These are phyloP conservation scores for Talaromyces amestolkiae DNA, from an alignment of 2,329 filamentous ascomycete genomes.

Conservation along the genomic window DNA sequence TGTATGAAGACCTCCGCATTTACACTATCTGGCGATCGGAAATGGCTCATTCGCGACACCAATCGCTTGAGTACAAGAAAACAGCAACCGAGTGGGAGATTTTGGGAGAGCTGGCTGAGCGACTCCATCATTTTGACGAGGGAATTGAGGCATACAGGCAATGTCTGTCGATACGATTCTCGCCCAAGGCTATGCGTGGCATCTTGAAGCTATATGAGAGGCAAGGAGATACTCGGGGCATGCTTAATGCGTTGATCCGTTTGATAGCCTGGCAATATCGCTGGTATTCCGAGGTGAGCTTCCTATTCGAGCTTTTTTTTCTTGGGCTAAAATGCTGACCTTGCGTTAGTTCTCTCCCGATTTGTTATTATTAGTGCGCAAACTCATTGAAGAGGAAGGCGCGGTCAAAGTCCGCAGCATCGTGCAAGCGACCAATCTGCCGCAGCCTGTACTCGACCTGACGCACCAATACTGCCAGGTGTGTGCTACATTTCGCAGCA, in stretches of 20 bases:
- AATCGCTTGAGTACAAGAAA: constrained; percentile 94
- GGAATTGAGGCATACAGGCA: constrained; percentile 89
- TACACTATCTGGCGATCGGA: constrained; percentile 99
- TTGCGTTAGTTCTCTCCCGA: constrained; percentile 75
- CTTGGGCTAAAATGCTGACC: neutral
- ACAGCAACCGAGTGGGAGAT: constrained; percentile 98
- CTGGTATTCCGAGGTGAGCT: constrained; percentile 86
- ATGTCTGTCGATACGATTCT: constrained; percentile 84
- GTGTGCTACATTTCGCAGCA: constrained; percentile 92
- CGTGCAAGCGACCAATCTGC: constrained; percentile 90
- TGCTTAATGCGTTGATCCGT: constrained; percentile 79
- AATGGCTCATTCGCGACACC: constrained; percentile 90
- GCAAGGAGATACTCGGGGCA: constrained; percentile 74
- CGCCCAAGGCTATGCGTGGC: constrained; percentile 84
- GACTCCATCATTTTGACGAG: constrained; percentile 87
- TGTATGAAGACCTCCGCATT: constrained; percentile 95
- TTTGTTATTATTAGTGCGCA: constrained; percentile 80
- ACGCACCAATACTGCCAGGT: constrained; percentile 95
- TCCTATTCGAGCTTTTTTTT: neutral
- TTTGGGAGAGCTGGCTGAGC: constrained; percentile 84
- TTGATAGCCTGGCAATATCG: constrained; percentile 97
- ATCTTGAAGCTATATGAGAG: constrained; percentile 77
- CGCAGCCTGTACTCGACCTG: constrained; percentile 87
- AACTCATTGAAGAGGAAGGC: constrained; percentile 94
- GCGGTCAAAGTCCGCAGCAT: constrained; percentile 97